A percentile compares a stretch with the other conserved stretches of the same genome.
Conservation (phyloP, 2,329 filamentous ascomycete species). For the Pyrenophora tritici-repentis region DNA sequence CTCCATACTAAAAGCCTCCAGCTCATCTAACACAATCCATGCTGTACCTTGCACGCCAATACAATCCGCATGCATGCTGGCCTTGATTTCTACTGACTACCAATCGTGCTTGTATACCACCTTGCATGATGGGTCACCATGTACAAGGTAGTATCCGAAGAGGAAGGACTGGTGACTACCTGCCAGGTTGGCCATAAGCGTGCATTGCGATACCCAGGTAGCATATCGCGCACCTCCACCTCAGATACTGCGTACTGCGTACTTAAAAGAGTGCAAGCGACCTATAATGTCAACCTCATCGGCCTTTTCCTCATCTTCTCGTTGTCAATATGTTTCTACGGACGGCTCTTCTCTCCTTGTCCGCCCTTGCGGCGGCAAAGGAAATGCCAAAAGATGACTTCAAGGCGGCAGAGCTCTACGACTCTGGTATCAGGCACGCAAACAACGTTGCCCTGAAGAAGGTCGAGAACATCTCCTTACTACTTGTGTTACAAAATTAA, state of each 20-base stretch:
- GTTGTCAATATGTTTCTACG: constrained; percentile 35
- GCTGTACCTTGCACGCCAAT: constrained; percentile 22
- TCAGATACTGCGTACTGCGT: neutral
- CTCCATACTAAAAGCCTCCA: constrained; percentile 33
- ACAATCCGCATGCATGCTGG: constrained; percentile 26
- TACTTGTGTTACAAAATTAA: constrained; percentile 21
- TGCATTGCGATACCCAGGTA: constrained; percentile 12
- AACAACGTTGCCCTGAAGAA: constrained; percentile 45
- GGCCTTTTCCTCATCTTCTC: constrained; percentile 6
- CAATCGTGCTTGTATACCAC: constrained; percentile 28
- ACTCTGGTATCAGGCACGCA: constrained; percentile 47
- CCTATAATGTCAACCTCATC: neutral
- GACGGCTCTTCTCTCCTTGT: constrained; percentile 37
- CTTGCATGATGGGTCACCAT: constrained; percentile 14
- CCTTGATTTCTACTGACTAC: constrained; percentile 19
- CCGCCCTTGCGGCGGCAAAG: constrained; percentile 41
- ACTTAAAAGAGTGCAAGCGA: constrained; percentile 28
- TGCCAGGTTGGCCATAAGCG: constrained; percentile 34
- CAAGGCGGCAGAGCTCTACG: constrained; percentile 45
- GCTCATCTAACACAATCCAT: constrained; percentile 42
- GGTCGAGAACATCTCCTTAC: constrained; percentile 17
- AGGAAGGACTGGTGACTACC: constrained; percentile 36
- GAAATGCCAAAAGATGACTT: constrained; percentile 44
- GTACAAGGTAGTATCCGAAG: constrained; percentile 26
- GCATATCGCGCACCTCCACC: constrained; percentile 18